A percentile compares a stretch with the other conserved stretches of the same genome.
Conservation (phyloP, 495 filamentous ascomycete genomes). For the Penicillium argentinense region DNA sequence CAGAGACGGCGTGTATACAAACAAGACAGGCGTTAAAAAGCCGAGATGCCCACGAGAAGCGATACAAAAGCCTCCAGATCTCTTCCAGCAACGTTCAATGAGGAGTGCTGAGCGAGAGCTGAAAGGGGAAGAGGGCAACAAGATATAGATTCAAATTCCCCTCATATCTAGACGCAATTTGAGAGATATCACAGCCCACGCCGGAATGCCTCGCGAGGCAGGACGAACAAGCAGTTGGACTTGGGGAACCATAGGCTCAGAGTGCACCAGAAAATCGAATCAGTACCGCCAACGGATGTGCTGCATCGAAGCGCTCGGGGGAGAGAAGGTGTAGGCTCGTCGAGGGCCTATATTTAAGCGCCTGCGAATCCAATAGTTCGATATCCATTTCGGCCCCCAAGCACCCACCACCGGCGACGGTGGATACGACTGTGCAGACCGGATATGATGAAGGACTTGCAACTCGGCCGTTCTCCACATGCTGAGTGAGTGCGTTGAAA, state of each 20-base stretch:
- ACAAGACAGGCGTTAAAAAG: neutral
- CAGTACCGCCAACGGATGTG: slow-evolving; percentile 39
- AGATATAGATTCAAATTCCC: slow-evolving; percentile 20
- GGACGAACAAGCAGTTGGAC: slow-evolving; percentile 26
- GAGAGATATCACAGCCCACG: slow-evolving; percentile 31
- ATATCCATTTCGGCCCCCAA: slow-evolving; percentile 29
- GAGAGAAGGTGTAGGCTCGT: slow-evolving; percentile 32
- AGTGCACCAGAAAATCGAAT: slow-evolving; percentile 28
- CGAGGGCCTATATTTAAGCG: slow-evolving; percentile 47
- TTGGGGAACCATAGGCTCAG: slow-evolving; percentile 41
- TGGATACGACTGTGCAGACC: slow-evolving; percentile 8
- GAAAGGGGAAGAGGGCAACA: slow-evolving; percentile 16
- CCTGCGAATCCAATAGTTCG: slow-evolving; percentile 26
- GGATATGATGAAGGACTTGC: slow-evolving; percentile 2
- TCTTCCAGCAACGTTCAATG: slow-evolving; percentile 8
- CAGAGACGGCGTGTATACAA: slow-evolving; percentile 2
- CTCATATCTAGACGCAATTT: slow-evolving; percentile 16
- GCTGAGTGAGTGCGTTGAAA: too few relatives aligned
- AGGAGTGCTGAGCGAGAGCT: slow-evolving; percentile 11
- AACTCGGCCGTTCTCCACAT: too few relatives aligned
- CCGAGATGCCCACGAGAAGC: neutral
- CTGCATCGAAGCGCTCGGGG: slow-evolving; percentile 30
- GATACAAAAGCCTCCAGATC: neutral
- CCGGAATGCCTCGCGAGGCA: slow-evolving; percentile 42
- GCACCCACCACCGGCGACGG: slow-evolving; percentile 17